These are phyloP conservation scores for Rhamnella rubrinervis DNA, from an alignment of 331 rosid genomes.

Conservation along the genomic window DNA sequence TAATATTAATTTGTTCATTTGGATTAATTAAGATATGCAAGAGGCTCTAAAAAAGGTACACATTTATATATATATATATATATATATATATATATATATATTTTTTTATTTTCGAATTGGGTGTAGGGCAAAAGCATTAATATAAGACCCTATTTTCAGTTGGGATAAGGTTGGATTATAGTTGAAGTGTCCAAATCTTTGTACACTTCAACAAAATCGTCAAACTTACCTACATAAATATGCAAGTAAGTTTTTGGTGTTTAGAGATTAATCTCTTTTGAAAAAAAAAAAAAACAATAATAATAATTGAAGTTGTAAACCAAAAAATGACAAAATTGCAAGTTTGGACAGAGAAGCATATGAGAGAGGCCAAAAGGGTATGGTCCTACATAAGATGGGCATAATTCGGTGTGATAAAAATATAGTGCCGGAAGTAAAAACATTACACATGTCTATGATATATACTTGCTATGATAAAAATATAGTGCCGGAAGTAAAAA, in stretches of 20 bases:
- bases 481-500: neutral
- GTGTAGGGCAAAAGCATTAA: neutral
- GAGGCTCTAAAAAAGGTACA: constrained; percentile 5
- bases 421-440: neutral
- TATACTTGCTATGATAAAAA: too few relatives aligned
- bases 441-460: too few relatives aligned
- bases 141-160: constrained; percentile 8
- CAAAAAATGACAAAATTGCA: neutral
- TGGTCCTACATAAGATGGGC: neutral
- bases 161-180: constrained; percentile 31
- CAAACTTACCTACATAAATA: neutral
- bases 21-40: constrained; percentile 3
- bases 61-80: too few relatives aligned
- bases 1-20: neutral
- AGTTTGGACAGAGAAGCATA: neutral
- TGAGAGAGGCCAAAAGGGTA: neutral
- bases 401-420: neutral
- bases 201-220: constrained; percentile 8
- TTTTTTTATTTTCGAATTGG: constrained; percentile 5
- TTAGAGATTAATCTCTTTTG: neutral
- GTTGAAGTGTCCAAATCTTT: constrained; percentile 52
- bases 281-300: neutral
- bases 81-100: too few relatives aligned
- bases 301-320: neutral
- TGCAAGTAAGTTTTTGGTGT: neutral